Evolutionary conservation across 2,329 filamentous ascomycete genomes (phyloP).

Genomic region (Monosporascus sp.): DNA sequence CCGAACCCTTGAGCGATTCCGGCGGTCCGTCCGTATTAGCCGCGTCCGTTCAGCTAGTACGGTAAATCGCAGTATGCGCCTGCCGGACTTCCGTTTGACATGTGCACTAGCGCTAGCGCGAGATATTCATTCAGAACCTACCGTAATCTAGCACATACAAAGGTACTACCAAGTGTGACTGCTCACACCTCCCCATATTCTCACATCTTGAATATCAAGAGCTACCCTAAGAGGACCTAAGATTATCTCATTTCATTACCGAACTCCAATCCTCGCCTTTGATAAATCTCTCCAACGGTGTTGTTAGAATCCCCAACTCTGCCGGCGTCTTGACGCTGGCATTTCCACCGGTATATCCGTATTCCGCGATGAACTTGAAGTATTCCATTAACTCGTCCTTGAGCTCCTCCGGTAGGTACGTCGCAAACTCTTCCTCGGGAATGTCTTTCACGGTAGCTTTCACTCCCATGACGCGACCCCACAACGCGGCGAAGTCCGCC

Average conservation of each 20-base stretch:
- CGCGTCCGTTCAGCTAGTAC: no score
- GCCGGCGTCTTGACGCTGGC: slow-evolving; percentile 2
- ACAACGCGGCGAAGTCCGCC: slow-evolving; percentile 6
- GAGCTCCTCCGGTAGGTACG: slow-evolving; percentile 3
- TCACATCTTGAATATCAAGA: no score
- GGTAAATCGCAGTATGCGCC: no score
- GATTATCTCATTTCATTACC: background rate
- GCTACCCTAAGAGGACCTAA: background rate
- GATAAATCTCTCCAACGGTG: slow-evolving; percentile 9
- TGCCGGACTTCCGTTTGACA: no score
- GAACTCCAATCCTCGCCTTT: slow-evolving; percentile 11
- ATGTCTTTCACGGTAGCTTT: slow-evolving; percentile 5
- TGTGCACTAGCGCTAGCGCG: no score
- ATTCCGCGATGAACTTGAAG: slow-evolving; percentile 10
- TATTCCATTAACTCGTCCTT: slow-evolving; percentile 3
- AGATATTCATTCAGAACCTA: no score
- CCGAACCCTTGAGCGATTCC: no score
- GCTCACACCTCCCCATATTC: no score
- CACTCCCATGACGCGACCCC: slow-evolving; percentile 8
- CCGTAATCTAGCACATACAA: no score
- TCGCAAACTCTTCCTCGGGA: slow-evolving; percentile 5
- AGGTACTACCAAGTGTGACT: no score
- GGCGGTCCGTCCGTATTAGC: no score
- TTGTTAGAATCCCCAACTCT: slow-evolving; percentile 8
- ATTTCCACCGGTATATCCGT: slow-evolving; percentile 10